phyloP scores from a whole-genome alignment of 768 basidiomycete genomes.

The Mycena indigotica region DNA sequence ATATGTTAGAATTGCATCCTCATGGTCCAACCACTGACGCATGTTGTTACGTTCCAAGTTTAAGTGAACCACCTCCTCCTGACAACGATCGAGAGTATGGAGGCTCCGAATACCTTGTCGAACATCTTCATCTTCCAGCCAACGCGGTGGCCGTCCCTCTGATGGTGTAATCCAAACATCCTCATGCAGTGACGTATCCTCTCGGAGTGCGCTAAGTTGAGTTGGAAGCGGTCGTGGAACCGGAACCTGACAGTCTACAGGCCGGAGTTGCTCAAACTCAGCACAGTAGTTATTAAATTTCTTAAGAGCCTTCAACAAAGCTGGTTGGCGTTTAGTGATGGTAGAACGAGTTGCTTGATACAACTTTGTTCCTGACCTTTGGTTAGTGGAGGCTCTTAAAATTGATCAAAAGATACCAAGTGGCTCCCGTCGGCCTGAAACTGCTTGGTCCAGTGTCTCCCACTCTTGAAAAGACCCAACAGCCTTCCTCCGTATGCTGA shows the following conservation, averaged over 20 bases:
- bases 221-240: constrained; percentile 35
- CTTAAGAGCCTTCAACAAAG: constrained; percentile 28
- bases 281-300: constrained; percentile 35
- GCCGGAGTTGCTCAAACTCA: constrained; percentile 16
- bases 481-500: constrained; percentile 27
- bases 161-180: constrained; percentile 23
- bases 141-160: constrained; percentile 21
- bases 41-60: too few relatives aligned
- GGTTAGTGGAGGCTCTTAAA: not conserved
- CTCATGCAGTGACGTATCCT: constrained; percentile 31
- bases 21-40: too few relatives aligned
- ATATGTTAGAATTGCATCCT: too few relatives aligned
- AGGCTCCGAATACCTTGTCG: constrained; percentile 33
- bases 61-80: too few relatives aligned
- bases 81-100: too few relatives aligned
- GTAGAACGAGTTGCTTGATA: constrained; percentile 33
- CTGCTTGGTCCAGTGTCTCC: constrained; percentile 28
- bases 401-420: constrained; percentile 17
- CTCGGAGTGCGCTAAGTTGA: too few relatives aligned
- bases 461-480: too few relatives aligned
- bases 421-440: constrained; percentile 20
- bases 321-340: constrained; percentile 30
- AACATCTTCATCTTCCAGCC: constrained; percentile 35
- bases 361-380: constrained; percentile 33
- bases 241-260: constrained; percentile 30